Percentiles rank a stretch among this genome's conserved stretches.
These are phyloP conservation scores for Hyaloperonospora brassicae DNA, from an alignment of 352 stramenopile species.

Conservation along the genomic window DNA sequence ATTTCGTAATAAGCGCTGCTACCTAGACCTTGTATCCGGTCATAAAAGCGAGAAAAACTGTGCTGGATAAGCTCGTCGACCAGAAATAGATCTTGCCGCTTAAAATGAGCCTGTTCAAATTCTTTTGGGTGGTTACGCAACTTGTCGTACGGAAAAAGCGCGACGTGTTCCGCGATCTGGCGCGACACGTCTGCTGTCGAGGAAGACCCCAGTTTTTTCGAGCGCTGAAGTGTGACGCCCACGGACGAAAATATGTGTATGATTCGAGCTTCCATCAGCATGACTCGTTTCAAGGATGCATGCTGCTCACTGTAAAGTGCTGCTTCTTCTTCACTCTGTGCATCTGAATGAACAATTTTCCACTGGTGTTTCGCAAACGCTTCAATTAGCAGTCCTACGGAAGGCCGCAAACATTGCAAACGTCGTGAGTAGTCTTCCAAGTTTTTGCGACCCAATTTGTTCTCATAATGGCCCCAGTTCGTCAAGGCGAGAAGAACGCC, in stretches of 20 bases:
- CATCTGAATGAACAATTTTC: slow-evolving; percentile 15
- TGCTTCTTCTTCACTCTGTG: background rate
- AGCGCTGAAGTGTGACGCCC: slow-evolving; percentile 23
- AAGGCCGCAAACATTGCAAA: slow-evolving; percentile 18
- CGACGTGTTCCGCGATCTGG: slow-evolving; percentile 53
- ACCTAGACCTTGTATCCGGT: slow-evolving; percentile 55
- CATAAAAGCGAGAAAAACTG: slow-evolving; percentile 39
- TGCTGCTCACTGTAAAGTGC: slow-evolving; percentile 50
- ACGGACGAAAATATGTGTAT: slow-evolving; percentile 37
- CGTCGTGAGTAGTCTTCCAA: slow-evolving; percentile 5
- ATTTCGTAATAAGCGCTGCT: slow-evolving; percentile 51
- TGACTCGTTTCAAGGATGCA: slow-evolving; percentile 37
- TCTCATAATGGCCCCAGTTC: slow-evolving; percentile 46
- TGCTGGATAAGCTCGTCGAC: slow-evolving; percentile 63
- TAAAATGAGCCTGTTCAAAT: slow-evolving; percentile 69
- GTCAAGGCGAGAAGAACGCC: slow-evolving; percentile 42
- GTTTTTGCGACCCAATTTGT: slow-evolving; percentile 9
- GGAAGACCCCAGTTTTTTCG: slow-evolving; percentile 1
- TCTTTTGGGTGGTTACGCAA: slow-evolving; percentile 25
- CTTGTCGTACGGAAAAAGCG: slow-evolving; percentile 41
- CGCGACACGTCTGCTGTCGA: slow-evolving; percentile 44
- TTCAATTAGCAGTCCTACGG: slow-evolving; percentile 22
- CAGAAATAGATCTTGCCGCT: slow-evolving; percentile 74
- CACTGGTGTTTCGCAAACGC: slow-evolving; percentile 43
- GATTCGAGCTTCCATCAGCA: slow-evolving; percentile 49